Conservation (phyloP, 2,329 filamentous ascomycete species). For the Blastomyces emzantsi region DNA sequence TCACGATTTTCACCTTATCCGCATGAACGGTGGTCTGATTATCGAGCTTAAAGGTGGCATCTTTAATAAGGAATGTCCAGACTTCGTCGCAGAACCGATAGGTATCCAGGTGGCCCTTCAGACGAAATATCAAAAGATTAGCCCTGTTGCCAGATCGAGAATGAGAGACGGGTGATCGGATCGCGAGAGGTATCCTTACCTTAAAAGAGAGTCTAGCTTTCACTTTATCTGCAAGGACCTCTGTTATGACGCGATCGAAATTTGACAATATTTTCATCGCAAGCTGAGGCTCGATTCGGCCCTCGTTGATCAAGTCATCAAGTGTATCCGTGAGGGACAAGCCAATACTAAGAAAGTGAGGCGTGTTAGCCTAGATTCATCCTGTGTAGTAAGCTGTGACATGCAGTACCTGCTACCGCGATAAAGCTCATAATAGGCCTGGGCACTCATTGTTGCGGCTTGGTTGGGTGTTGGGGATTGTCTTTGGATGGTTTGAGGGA, state of each 20-base stretch:
- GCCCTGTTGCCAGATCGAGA: slow-evolving; percentile 1
- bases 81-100: slow-evolving; percentile 99
- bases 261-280: slow-evolving; percentile 97
- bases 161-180: not conserved
- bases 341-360: slow-evolving; percentile 60
- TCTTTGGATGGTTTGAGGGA: slow-evolving; percentile 4
- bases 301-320: slow-evolving; percentile 88
- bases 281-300: slow-evolving; percentile 92
- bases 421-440: slow-evolving; percentile 85
- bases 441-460: slow-evolving; percentile 38
- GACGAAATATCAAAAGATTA: slow-evolving; percentile 15
- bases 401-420: slow-evolving; percentile 81
- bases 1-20: slow-evolving; percentile 97
- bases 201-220: slow-evolving; percentile 90
- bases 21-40: slow-evolving; percentile 65
- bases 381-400: slow-evolving; percentile 8
- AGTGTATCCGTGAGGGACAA: slow-evolving; percentile 91
- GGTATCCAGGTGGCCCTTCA: slow-evolving; percentile 86
- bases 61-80: slow-evolving; percentile 98
- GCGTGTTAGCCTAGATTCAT: slow-evolving; percentile 16
- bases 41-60: slow-evolving; percentile 98
- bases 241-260: slow-evolving; percentile 88
- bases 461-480: slow-evolving; percentile 5
- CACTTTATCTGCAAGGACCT: slow-evolving; percentile 84
- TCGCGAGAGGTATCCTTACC: slow-evolving; percentile 45